Conservation (phyloP, 2,329 filamentous ascomycete genomes). For the Dothistroma pini region DNA sequence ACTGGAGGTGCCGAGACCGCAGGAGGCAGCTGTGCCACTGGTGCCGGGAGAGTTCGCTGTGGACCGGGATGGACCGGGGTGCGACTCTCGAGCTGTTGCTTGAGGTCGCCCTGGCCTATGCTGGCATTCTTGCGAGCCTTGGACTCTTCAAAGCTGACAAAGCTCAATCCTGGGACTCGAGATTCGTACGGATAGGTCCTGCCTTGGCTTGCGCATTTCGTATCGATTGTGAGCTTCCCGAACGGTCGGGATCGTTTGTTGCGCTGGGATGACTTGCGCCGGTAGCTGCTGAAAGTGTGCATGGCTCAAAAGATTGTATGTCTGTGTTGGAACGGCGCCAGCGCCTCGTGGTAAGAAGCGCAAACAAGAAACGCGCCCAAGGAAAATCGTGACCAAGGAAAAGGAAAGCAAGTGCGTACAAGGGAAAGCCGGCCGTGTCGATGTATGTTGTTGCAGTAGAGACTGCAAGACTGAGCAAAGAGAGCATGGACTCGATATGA, state of each 20-base stretch:
- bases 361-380: conserved; percentile 1
- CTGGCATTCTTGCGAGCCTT: conserved; percentile 18
- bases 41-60: conserved; percentile 7
- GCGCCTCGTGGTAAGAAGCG: conserved; percentile 2
- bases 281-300: conserved; percentile 1
- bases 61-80: conserved; percentile 12
- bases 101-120: conserved; percentile 12
- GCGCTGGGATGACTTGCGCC: conserved; percentile 8
- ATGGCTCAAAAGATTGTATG: background rate
- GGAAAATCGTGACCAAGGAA: background rate
- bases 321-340: conserved; percentile 2
- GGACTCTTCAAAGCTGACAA: conserved; percentile 25
- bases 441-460: background rate
- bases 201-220: conserved; percentile 56
- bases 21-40: background rate
- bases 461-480: background rate
- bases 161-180: conserved; percentile 26
- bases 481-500: conserved; percentile 6
- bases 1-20: background rate
- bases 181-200: conserved; percentile 42
- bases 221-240: conserved; percentile 51
- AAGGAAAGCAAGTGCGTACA: background rate
- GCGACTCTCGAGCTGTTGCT: conserved; percentile 29
- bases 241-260: conserved; percentile 8
- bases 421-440: conserved; percentile 9